Base-by-base conservation (phyloP, 148 eudicot species). In the Rhododendron vialii region DNA sequence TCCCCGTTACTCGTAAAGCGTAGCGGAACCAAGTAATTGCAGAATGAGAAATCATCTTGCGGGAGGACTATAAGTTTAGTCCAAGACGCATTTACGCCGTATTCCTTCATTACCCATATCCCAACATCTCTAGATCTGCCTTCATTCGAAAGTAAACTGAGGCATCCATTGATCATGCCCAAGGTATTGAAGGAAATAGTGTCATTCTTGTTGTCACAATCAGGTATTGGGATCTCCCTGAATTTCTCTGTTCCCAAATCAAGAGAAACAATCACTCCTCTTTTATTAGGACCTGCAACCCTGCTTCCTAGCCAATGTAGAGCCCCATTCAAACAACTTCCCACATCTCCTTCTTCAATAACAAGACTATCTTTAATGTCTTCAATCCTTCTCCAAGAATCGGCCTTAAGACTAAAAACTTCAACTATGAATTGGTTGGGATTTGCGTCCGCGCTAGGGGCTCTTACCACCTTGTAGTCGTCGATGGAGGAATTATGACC, bases 231-330 rank as follows among this genome's bases (percentile, higher is more conserved):
- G n/a, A 84, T 84, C 30, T 71, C 86, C 80, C 63, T 2, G 69
- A 84, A 74, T 22, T 14, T 35, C n/a, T 47, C 80, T 9, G 33
- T 50, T 28, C 9, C 36, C 59, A 83, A 26, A 41, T 83, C 85
- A 51, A 83, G 53, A 74, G 41, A 74, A 30, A 84, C 67, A 33
- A 84, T 84, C 5, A 73, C 24, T 7, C 63, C 14, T 50, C 36
- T 28, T 71, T 18, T 51, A 57, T 84, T 38, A 26, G 41, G 43
- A 13, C 30, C 38, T 36, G 7, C 33, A 2, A 7, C 45, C 0
- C 47, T 53, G 35, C 86, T 84, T 22, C 61, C 80, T 48, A 71
- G 47, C 86, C 80, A 83, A 50, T 83, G 85, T 30, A 83, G 55
- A 51, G 79, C 30, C 53, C 85, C 85, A 71, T 83, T 30, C 51